Conservation (phyloP, 768 basidiomycete species). For the Collybiopsis luxurians region DNA sequence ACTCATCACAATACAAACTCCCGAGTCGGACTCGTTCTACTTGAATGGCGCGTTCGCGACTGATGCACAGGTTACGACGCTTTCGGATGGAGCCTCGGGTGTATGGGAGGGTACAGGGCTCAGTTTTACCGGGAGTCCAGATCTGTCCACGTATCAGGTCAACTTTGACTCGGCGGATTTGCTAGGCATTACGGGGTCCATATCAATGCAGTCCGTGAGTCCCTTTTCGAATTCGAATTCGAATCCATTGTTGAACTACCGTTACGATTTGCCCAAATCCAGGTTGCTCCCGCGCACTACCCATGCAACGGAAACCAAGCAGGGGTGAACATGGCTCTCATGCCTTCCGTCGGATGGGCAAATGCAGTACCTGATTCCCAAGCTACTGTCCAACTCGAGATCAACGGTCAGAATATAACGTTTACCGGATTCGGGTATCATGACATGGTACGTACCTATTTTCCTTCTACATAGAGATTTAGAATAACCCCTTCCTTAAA, state of each 20-base stretch:
- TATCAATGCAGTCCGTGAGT: conserved; percentile 9
- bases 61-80: conserved; percentile 5
- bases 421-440: conserved; percentile 15
- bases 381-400: conserved; percentile 10
- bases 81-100: conserved; percentile 8
- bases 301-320: conserved; percentile 9
- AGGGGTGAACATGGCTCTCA: conserved; percentile 9
- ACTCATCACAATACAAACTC: conserved; percentile 8
- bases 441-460: conserved; percentile 8
- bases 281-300: conserved; percentile 13
- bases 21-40: conserved; percentile 11
- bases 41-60: not conserved
- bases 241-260: too few species aligned
- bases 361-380: conserved; percentile 16
- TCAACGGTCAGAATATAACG: conserved; percentile 2
- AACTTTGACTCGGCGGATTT: conserved; percentile 10
- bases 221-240: too few species aligned
- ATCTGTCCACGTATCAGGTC: conserved; percentile 6
- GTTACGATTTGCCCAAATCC: too few species aligned
- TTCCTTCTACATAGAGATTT: not conserved
- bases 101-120: conserved; percentile 14
- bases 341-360: conserved; percentile 16
- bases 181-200: conserved; percentile 10
- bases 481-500: not conserved
- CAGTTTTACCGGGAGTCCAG: conserved; percentile 7